Base-by-base conservation (phyloP, 306 rosid species). In the Quercus variabilis region DNA sequence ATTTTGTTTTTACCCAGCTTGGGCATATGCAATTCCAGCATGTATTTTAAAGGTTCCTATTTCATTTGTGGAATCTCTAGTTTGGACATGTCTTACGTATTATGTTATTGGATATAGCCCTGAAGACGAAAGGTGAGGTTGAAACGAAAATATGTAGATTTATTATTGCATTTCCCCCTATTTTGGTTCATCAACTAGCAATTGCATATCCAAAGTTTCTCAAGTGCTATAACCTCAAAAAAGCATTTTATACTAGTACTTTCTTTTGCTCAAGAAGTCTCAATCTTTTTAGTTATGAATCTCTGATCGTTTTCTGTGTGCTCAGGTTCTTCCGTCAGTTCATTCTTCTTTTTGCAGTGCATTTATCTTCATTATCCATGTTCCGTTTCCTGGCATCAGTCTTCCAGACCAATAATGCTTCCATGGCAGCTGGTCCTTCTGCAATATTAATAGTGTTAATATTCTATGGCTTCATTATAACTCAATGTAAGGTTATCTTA, bases 1-100 rank as follows among this genome's bases (percentile, higher is more conserved):
- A 9, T 68, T 84, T 5, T 33, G 57, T 12, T 84, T 84, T 55
- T 89, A 84, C 33, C 92, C 90, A 12, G 84, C 92, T 21, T 89
- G 92, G 88, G 87, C 90, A 19, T 89, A 89, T 80, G 83, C 88
- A 11, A 71, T 89, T 73, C 90, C 92, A 2, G 72, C 92, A 20
- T 35, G 83, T 12, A 8, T 86, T 11, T 17, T 86, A 41, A 89
- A 84, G 68, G 17, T 86, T 57, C 92, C 92, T 63, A 23, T 89
- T 76, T 89, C 90, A 6, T 30, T 89, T 35, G 17, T 75, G 12
- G 84, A 78, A 62, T 64, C 92, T 15, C 49, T 89, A 6, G 82
- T 82, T 9, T 89, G 92, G 92, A 78, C 92, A 10, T 77, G 54
- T 69, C 79, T 89, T 23, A 84, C 92, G 58, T 89, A 89, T 51